Percentiles rank a stretch among this genome's conserved stretches.
phyloP scores from a whole-genome alignment of 352 stramenopile species.

The Aphanomyces cochlioides region DNA sequence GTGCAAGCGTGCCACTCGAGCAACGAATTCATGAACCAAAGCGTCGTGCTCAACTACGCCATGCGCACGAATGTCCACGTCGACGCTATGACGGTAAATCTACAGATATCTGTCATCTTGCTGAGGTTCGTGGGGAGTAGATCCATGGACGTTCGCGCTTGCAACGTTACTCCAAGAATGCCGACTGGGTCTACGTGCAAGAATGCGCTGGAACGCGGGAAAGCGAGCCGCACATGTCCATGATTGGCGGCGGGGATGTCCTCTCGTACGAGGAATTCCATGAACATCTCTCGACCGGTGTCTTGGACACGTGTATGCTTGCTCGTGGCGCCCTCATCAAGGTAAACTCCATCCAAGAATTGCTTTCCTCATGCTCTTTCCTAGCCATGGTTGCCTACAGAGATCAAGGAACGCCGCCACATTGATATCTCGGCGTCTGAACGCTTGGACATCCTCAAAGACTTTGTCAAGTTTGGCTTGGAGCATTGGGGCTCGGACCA shows the following conservation, averaged over 20 bases:
- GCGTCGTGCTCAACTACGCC: conserved; percentile 70
- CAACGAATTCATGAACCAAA: conserved; percentile 70
- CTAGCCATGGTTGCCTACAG: conserved; percentile 97
- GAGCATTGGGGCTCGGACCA: conserved; percentile 99
- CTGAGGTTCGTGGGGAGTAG: conserved; percentile 28
- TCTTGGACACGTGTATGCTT: conserved; percentile 88
- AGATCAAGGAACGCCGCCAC: conserved; percentile 98
- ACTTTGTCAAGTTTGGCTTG: conserved; percentile 96
- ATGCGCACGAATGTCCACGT: conserved; percentile 59
- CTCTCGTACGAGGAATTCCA: conserved; percentile 83
- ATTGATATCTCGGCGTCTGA: conserved; percentile 97
- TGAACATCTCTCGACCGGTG: conserved; percentile 71
- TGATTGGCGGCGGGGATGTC: conserved; percentile 92
- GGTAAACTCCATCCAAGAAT: background rate
- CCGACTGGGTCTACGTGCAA: conserved; percentile 98
- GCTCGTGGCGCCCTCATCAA: conserved; percentile 52
- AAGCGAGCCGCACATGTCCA: conserved; percentile 59
- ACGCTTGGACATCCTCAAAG: conserved; percentile 94
- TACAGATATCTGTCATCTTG: conserved; percentile 6
- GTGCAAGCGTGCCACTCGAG: conserved; percentile 75
- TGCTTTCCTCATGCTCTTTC: background rate
- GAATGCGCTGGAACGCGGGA: conserved; percentile 76
- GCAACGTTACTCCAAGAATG: conserved; percentile 96
- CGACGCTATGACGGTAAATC: conserved; percentile 53
- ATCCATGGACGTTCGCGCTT: conserved; percentile 96